Base-by-base conservation (phyloP, 2,329 filamentous ascomycete genomes). In the Neobulgaria alba region DNA sequence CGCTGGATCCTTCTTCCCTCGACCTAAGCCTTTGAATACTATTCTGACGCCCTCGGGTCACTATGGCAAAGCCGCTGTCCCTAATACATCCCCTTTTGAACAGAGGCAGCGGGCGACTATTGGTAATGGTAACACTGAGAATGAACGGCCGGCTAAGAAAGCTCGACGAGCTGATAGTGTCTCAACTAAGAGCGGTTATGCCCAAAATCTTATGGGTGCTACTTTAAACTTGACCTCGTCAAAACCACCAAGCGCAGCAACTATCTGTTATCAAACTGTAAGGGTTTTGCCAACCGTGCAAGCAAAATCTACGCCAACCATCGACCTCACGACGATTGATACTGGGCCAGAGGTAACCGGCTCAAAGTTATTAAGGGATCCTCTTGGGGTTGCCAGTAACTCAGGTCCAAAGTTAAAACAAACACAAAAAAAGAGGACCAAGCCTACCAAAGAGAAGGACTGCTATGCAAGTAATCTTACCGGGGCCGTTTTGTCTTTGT, bases 11-110 rank as follows among this genome's bases (percentile, higher is more conserved):
- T 57, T 71, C n/a, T 70, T 71, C 44, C 56, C 68, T 29, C 71
- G 69, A 33, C 73, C 74, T 19, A 75, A 73, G 49, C 73, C 77
- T 3, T 58, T 83, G 21, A 78, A 77, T 50, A 69, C 78, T 36
- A 53, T 87, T 10, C 68, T 88, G 1, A 77, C 75, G 1, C 76
- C 76, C 9, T 79, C 72, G 40, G 75, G 79, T 0, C 72, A 76
- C 7, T 69, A 78, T 52, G 78, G 78, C 0, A 79, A 79, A 53
- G 72, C 80, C 2, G 49, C 67, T 2, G 55, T 80, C 3, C 71
- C 76, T 0, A 61, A 57, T 5, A 70, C 71, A 38, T 85, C 82
- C 1, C 82, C 83, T 0, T 86, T 77, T 46, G 82, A 87, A 48
- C 64, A 75, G 40, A 64, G 71, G 29, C 66, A 69, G 55, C 35